Evolutionary conservation across 768 basidiomycete species (phyloP).

Genomic region (Naematelia encephala): DNA sequence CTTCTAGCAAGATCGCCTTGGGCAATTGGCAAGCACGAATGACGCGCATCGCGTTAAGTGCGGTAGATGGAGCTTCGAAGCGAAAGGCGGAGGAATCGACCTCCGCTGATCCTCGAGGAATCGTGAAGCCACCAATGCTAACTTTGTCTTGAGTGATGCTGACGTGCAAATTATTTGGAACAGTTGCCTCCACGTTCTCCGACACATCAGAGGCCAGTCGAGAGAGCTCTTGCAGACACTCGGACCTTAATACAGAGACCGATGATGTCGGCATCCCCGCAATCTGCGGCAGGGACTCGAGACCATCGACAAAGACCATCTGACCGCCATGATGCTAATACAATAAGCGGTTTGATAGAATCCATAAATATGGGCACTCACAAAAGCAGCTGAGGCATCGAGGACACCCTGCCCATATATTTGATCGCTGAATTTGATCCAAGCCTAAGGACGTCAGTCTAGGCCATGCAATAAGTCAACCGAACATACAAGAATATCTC

Average conservation of each 20-base stretch:
- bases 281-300: constrained; percentile 72
- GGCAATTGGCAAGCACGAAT: constrained; percentile 80
- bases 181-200: background rate
- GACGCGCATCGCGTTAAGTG: constrained; percentile 80
- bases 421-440: constrained; percentile 83
- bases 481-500: constrained; percentile 74
- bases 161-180: constrained; percentile 7
- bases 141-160: constrained; percentile 46
- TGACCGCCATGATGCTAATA: constrained; percentile 91
- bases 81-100: constrained; percentile 59
- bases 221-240: constrained; percentile 58
- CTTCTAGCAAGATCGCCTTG: constrained; percentile 92
- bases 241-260: constrained; percentile 62
- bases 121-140: constrained; percentile 70
- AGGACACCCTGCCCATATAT: constrained; percentile 49
- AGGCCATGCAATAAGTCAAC: constrained; percentile 33
- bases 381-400: constrained; percentile 21
- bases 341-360: background rate
- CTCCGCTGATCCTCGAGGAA: constrained; percentile 60
- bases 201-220: constrained; percentile 49
- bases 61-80: constrained; percentile 82
- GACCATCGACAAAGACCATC: constrained; percentile 87
- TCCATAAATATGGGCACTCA: too few relatives aligned
- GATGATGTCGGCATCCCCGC: constrained; percentile 62
- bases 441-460: constrained; percentile 61